A percentile compares a stretch with the other conserved stretches of the same genome.
These are phyloP conservation scores for Nematocida displodere DNA, from an alignment of 371 early-diverging fungal species.

Conservation along the genomic window DNA sequence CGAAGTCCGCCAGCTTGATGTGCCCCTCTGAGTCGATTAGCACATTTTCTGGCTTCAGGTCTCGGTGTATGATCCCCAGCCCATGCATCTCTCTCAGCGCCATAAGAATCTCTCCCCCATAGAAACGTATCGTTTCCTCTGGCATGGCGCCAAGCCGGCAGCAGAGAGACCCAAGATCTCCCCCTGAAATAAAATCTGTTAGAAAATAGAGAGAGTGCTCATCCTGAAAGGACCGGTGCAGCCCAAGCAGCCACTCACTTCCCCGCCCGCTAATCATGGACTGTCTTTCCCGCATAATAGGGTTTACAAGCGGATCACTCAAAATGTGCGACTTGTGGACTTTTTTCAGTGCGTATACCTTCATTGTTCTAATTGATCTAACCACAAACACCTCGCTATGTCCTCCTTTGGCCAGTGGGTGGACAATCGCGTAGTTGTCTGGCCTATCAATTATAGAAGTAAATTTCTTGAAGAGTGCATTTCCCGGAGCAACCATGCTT, in stretches of 20 bases:
- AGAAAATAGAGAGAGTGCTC: slow-evolving; percentile 68
- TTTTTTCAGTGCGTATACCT: slow-evolving; percentile 87
- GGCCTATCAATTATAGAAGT: neutral
- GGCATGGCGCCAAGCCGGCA: slow-evolving; percentile 65
- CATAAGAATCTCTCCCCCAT: slow-evolving; percentile 60
- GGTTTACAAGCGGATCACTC: slow-evolving; percentile 40
- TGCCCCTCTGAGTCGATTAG: slow-evolving; percentile 71
- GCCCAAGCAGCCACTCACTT: slow-evolving; percentile 65
- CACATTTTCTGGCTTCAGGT: slow-evolving; percentile 81
- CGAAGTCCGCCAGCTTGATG: slow-evolving; percentile 80
- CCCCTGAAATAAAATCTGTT: slow-evolving; percentile 80
- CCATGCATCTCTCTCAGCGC: slow-evolving; percentile 62
- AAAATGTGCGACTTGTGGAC: slow-evolving; percentile 69
- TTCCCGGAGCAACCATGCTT: neutral
- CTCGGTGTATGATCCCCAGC: slow-evolving; percentile 67
- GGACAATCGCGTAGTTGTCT: slow-evolving; percentile 74
- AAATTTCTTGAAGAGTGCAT: slow-evolving; percentile 1
- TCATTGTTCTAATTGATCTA: slow-evolving; percentile 69
- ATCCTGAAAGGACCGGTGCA: slow-evolving; percentile 70
- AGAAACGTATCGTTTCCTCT: slow-evolving; percentile 66
- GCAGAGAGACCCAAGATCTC: slow-evolving; percentile 74
- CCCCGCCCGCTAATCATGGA: slow-evolving; percentile 36
- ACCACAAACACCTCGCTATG: slow-evolving; percentile 72
- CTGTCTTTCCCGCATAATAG: slow-evolving; percentile 36
- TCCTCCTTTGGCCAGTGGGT: slow-evolving; percentile 79